Evolutionary conservation across 2,329 filamentous ascomycete genomes (phyloP), one percentile per base, ranked within the genome.

Genomic region (Calonectria multiphialidica): DNA sequence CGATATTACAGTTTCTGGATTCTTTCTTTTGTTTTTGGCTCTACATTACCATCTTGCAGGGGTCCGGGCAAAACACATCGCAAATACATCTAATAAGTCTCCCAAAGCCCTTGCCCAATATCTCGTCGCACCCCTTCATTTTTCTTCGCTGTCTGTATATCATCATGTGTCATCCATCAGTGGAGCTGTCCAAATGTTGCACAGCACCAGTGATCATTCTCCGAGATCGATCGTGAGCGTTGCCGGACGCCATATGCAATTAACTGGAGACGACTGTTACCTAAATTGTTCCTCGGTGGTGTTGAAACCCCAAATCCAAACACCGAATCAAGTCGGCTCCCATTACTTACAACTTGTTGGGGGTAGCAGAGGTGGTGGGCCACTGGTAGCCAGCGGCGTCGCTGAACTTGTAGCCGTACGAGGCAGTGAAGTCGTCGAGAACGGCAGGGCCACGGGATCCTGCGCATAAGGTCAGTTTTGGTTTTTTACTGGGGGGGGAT

Each of bases 321-420:
- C 61, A 71, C 55, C 74, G 70, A 70, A 70, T 61, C 61, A 72
- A 72, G 64, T 74, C 65, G 69, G 68, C 68, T 65, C 49, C 50
- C 65, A 16, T 66, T 73, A 89, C 88, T 91, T 92, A 97, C 89
- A 97, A 91, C 89, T 96, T 95, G 89, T 95, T 96, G 59, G 87
- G 86, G 49, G 89, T 87, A 40, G 91, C 91, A 75, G 92, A 92
- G 71, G 93, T 95, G 71, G 94, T 94, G 42, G 95, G 95, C 96
- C 96, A 98, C 86, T 98, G 95, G 87, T 98, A 98, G 69, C 96
- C 96, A 78, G 96, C 94, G 74, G 96, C 95, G 81, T 99, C 97
- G 83, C 94, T 97, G 89, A 99, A 99, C 86, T 98, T 98, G 90
- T 99, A 99, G 76, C 97, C 97, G 83, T 98, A 99, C 7, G 96